Evolutionary conservation across 1,284 basidiomycete genomes (phyloP), one percentile per base, ranked within the genome.

Genomic region (Boletus subluridellus): DNA sequence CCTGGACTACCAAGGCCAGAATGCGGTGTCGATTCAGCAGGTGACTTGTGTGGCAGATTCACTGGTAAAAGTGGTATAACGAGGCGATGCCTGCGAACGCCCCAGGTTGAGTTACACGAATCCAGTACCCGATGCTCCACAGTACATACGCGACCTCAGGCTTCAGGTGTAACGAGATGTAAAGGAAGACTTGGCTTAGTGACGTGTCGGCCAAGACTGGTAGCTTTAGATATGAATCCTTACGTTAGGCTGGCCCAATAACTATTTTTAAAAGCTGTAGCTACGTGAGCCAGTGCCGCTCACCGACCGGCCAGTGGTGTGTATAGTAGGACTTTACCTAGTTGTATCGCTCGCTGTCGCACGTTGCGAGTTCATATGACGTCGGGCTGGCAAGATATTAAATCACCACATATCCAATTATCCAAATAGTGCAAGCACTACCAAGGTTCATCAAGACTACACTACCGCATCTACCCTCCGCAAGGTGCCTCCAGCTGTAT

Each of bases 401-500:
- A 56, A 57, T 66, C 65, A 66, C 28, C 50, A 41, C 52, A 55
- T 57, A 68, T 62, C 37, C 15, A 60, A 49, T 32, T 65, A 58
- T 55, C 51, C 47, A 65, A 60, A 21, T 45, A 41, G 34, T 51
- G 34, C 47, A 41, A 57, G 55, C 50, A 52, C 54, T 30, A 59
- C 54, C 49, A 58, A 63, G 28, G 55, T 65, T 47, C 59, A 52
- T 49, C 39, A 38, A 42, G 41, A 39, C 34, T 38, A 53, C 24
- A 48, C 32, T 45, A 61, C 17, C 42, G 44, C 45, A 34, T 49
- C 52, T 67, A 61, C 28, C 54, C 51, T 39, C 41, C n/a, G 2
- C 59, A 60, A 41, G 49, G 52, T n/a, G 66, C 63, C 54, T 89
- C 89, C 26, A 95, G 81, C 73, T 98, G 95, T 62, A 98, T 88